A percentile compares a stretch with the other conserved stretches of the same genome.
Conservation (phyloP, 495 filamentous ascomycete genomes). For the Immersiella caudata region DNA sequence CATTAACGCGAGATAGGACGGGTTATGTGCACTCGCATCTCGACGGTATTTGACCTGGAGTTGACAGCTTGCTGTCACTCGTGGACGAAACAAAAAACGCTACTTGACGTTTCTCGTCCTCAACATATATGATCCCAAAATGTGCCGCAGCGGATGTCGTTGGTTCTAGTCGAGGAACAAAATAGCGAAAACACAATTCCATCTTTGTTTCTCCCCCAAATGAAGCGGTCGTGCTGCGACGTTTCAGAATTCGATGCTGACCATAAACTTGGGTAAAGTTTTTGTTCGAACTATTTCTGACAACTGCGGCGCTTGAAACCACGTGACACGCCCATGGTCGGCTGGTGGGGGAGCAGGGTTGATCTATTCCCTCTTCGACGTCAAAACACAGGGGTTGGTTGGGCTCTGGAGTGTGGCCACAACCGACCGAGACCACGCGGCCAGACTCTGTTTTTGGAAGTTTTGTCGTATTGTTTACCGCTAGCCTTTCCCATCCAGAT, state of each 20-base stretch:
- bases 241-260: neutral
- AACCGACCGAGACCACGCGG: neutral
- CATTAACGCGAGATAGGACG: neutral
- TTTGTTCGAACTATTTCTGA: neutral
- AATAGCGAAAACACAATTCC: neutral
- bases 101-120: no score
- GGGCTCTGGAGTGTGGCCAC: neutral
- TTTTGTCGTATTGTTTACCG: neutral
- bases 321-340: neutral
- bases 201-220: neutral
- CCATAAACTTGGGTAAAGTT: neutral
- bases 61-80: neutral
- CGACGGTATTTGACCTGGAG: neutral
- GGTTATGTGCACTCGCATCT: neutral
- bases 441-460: neutral
- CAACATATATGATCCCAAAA: neutral
- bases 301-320: neutral
- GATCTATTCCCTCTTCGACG: neutral
- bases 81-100: neutral
- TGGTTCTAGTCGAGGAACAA: neutral
- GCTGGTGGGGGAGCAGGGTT: neutral
- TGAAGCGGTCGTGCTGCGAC: neutral
- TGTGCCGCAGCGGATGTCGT: neutral
- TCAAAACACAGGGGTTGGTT: slow-evolving; percentile 1
- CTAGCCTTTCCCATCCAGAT: neutral